A percentile compares a stretch with the other conserved stretches of the same genome.
These are phyloP conservation scores for Cardamine resedifolia DNA, from an alignment of 345 rosid species.

Conservation along the genomic window DNA sequence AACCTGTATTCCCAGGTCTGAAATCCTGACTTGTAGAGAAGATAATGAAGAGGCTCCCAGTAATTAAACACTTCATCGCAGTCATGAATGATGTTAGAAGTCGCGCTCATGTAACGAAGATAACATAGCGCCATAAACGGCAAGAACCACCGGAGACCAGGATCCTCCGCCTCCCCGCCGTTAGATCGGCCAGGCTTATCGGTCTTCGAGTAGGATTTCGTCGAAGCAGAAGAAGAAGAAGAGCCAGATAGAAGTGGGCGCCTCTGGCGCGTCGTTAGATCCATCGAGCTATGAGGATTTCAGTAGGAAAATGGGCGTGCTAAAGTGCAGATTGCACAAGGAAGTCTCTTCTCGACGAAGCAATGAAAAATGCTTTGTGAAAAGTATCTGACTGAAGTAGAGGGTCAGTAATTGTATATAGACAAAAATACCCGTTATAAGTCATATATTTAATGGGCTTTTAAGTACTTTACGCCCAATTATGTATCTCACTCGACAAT, in stretches of 20 bases:
- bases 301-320: conserved; percentile 20
- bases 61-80: conserved; percentile 98
- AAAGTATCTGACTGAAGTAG: background rate
- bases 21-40: conserved; percentile 88
- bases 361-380: background rate
- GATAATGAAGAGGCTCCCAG: conserved; percentile 98
- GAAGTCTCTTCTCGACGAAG: conserved; percentile 31
- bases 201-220: conserved; percentile 53
- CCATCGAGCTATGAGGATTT: conserved; percentile 42
- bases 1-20: conserved; percentile 99
- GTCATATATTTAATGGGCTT: background rate
- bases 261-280: conserved; percentile 70
- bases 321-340: conserved; percentile 24
- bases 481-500: too few relatives aligned
- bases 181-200: conserved; percentile 56
- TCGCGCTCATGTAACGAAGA: conserved; percentile 94
- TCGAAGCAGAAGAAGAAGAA: conserved; percentile 44
- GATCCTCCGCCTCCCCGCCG: conserved; percentile 42
- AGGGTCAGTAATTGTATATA: background rate
- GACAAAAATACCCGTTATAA: background rate
- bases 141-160: conserved; percentile 69
- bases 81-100: conserved; percentile 94
- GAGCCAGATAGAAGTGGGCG: conserved; percentile 51
- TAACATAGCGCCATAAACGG: conserved; percentile 70
- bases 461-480: background rate